Percentiles rank a stretch among this genome's conserved stretches.
Evolutionary conservation across 2,329 filamentous ascomycete genomes (phyloP).

Genomic region (Sporothrix phasma): DNA sequence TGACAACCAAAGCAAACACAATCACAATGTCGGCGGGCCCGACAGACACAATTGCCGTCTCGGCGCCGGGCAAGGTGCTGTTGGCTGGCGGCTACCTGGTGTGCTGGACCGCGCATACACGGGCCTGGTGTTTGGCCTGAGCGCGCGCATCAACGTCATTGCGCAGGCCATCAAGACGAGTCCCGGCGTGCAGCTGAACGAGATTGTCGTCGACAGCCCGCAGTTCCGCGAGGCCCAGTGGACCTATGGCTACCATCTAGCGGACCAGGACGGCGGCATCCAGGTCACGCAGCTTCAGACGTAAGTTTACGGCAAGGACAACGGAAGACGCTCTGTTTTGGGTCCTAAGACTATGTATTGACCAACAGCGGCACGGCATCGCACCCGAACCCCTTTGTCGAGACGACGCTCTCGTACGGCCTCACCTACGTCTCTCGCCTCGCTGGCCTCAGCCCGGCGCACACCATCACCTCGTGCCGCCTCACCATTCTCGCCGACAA

Average conservation of each 20-base stretch:
- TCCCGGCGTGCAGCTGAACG: conserved; percentile 53
- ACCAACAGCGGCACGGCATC: conserved; percentile 34
- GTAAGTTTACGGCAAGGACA: conserved; percentile 44
- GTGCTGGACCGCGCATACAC: conserved; percentile 83
- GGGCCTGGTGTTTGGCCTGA: conserved; percentile 59
- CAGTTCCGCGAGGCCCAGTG: conserved; percentile 83
- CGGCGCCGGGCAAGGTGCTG: conserved; percentile 92
- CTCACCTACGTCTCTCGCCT: conserved; percentile 64
- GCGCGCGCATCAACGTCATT: conserved; percentile 57
- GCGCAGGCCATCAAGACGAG: conserved; percentile 48
- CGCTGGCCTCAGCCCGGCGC: conserved; percentile 28
- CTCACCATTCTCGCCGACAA: conserved; percentile 90
- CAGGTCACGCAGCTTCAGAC: conserved; percentile 67
- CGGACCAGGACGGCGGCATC: conserved; percentile 65
- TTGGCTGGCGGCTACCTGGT: conserved; percentile 92
- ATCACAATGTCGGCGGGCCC: conserved; percentile 12
- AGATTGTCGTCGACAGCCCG: conserved; percentile 80
- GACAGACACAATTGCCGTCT: conserved; percentile 48
- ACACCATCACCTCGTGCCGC: conserved; percentile 54
- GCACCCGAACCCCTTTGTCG: conserved; percentile 71
- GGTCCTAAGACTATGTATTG: neutral
- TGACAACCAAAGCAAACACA: neutral
- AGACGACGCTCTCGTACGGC: conserved; percentile 79
- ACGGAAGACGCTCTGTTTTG: no score
- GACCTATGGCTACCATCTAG: conserved; percentile 71